Percentiles rank a stretch among this genome's conserved stretches.
phyloP scores from a whole-genome alignment of 176 grass and related monocot species.

The Ensete ventricosum region DNA sequence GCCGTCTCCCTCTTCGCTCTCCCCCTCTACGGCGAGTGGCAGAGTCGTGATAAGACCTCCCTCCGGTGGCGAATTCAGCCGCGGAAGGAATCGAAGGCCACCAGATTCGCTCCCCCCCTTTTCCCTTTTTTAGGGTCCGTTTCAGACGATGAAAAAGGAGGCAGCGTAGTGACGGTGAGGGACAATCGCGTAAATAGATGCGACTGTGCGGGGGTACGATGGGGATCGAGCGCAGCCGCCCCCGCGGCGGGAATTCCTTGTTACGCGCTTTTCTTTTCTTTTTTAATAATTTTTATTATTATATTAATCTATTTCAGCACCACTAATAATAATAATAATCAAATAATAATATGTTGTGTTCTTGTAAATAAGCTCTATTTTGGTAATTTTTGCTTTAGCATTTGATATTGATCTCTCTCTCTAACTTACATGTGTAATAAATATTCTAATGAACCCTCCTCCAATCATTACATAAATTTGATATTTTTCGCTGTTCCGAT shows the following conservation, averaged over 20 bases:
- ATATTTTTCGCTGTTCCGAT: no score
- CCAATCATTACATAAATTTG: no score
- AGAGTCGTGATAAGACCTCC: background rate
- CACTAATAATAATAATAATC: background rate
- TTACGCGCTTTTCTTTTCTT: background rate
- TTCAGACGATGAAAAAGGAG: background rate
- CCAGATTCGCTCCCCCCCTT: background rate
- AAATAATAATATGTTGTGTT: no score
- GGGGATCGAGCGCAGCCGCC: background rate
- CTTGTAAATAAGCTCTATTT: no score
- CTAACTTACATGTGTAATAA: no score
- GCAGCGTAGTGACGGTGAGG: background rate
- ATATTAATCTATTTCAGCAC: background rate
- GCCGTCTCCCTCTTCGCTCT: background rate
- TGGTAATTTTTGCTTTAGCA: no score
- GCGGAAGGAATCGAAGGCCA: no score
- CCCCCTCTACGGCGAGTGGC: background rate
- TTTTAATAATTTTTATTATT: background rate
- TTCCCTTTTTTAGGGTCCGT: background rate
- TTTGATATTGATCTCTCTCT: no score
- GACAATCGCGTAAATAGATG: background rate
- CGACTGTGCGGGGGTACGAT: background rate
- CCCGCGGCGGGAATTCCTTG: background rate
- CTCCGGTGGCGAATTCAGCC: no score
- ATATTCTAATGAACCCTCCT: no score